Percentiles rank a stretch among this genome's conserved stretches.
These are phyloP conservation scores for Aspergillus sp. DNA, from an alignment of 2,329 filamentous ascomycete genomes.

Conservation along the genomic window DNA sequence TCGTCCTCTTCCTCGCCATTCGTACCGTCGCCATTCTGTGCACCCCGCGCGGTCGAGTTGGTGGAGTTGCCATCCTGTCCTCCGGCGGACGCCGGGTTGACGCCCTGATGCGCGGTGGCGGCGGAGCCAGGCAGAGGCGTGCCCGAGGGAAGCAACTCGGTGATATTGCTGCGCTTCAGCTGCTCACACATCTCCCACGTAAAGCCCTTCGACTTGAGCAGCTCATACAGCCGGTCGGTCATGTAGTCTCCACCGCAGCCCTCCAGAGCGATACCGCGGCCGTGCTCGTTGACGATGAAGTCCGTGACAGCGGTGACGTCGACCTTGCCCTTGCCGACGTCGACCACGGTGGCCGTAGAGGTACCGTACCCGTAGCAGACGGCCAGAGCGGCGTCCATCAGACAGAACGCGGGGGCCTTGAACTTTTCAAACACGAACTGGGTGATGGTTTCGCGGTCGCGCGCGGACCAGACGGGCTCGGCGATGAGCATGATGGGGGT, in stretches of 20 bases:
- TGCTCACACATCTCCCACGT: constrained; percentile 64
- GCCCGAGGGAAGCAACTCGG: constrained; percentile 58
- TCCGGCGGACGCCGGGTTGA: constrained; percentile 55
- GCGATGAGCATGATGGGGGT: constrained; percentile 89
- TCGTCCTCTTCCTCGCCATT: constrained; percentile 57
- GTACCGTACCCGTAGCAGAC: constrained; percentile 79
- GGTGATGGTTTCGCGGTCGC: constrained; percentile 81
- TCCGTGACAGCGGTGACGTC: constrained; percentile 90
- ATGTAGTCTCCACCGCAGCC: constrained; percentile 84
- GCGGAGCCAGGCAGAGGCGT: constrained; percentile 52
- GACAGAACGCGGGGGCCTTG: constrained; percentile 84
- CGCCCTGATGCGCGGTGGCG: constrained; percentile 39
- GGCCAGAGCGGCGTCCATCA: constrained; percentile 85
- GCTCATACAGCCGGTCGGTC: constrained; percentile 67
- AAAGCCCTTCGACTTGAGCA: constrained; percentile 60
- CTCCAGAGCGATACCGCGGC: constrained; percentile 58
- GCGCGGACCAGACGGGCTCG: constrained; percentile 84
- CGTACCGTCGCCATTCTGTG: constrained; percentile 52
- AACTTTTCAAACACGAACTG: constrained; percentile 98
- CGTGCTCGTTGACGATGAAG: constrained; percentile 69
- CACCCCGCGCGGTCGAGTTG: constrained; percentile 53
- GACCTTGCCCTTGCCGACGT: constrained; percentile 88
- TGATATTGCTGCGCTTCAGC: constrained; percentile 61
- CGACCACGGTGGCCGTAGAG: constrained; percentile 77
- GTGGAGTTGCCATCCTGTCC: constrained; percentile 44